These are phyloP conservation scores for Colletotrichum filicis DNA, from an alignment of 2,329 filamentous ascomycete species.

Conservation along the genomic window DNA sequence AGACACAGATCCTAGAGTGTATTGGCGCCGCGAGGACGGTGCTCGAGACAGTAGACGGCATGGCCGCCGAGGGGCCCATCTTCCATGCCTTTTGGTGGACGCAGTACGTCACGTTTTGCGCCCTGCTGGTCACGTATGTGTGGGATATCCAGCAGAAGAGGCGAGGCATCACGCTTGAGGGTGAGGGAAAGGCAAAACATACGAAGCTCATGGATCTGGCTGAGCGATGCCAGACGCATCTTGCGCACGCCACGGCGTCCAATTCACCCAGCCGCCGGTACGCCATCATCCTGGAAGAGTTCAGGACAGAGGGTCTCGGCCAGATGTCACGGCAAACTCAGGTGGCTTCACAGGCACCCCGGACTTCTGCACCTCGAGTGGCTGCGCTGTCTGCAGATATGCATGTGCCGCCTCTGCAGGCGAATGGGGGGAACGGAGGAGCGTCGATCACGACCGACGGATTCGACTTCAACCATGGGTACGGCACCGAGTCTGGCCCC, in stretches of 20 bases:
- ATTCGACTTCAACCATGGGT: constrained; percentile 13
- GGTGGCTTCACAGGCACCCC: neutral
- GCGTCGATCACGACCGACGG: neutral
- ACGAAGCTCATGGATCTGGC: constrained; percentile 49
- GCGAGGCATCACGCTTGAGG: constrained; percentile 8
- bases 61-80: constrained; percentile 46
- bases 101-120: constrained; percentile 64
- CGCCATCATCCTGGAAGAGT: constrained; percentile 38
- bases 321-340: constrained; percentile 19
- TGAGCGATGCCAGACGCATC: constrained; percentile 52
- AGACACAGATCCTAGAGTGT: constrained; percentile 52
- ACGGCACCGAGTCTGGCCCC: neutral
- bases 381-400: neutral
- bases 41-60: constrained; percentile 54
- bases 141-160: constrained; percentile 51
- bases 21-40: constrained; percentile 58
- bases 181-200: constrained; percentile 7
- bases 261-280: constrained; percentile 38
- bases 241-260: constrained; percentile 42
- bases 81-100: constrained; percentile 62
- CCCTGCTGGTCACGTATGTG: constrained; percentile 64
- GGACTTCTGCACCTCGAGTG: neutral
- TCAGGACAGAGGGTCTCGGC: constrained; percentile 35
- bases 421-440: neutral
- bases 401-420: neutral